phyloP scores from a whole-genome alignment of 164 flowering plant genomes.

The Protea cynaroides region DNA sequence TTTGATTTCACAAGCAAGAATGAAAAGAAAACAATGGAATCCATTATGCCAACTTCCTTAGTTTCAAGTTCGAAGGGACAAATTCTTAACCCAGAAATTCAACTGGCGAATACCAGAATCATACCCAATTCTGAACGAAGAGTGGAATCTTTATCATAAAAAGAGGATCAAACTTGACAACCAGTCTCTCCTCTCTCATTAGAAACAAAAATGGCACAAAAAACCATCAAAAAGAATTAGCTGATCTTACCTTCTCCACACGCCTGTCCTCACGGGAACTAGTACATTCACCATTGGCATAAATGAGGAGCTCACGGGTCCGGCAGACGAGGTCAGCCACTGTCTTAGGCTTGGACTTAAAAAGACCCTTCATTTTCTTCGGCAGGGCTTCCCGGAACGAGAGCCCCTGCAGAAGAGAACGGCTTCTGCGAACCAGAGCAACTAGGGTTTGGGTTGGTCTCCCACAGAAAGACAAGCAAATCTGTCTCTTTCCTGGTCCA shows the following conservation, averaged over 20 bases:
- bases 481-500: too few species aligned
- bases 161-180: too few species aligned
- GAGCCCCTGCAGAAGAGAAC: too few species aligned
- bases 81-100: too few species aligned
- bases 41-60: too few species aligned
- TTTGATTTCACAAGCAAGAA: too few species aligned
- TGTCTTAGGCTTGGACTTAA: conserved; percentile 61
- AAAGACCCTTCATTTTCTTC: conserved; percentile 49
- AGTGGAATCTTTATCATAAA: too few species aligned
- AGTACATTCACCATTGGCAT: conserved; percentile 6
- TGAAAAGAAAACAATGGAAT: too few species aligned
- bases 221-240: neutral
- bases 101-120: too few species aligned
- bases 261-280: conserved; percentile 45
- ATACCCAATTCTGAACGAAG: too few species aligned
- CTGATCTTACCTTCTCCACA: conserved; percentile 49
- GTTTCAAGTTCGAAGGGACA: too few species aligned
- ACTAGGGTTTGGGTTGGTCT: neutral
- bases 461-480: neutral
- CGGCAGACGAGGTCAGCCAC: conserved; percentile 57
- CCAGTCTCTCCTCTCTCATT: too few species aligned
- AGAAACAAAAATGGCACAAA: neutral
- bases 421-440: neutral
- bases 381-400: neutral
- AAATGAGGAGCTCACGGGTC: conserved; percentile 56